Base-by-base conservation (phyloP, 495 filamentous ascomycete species). In the Aspergillus panamensis region DNA sequence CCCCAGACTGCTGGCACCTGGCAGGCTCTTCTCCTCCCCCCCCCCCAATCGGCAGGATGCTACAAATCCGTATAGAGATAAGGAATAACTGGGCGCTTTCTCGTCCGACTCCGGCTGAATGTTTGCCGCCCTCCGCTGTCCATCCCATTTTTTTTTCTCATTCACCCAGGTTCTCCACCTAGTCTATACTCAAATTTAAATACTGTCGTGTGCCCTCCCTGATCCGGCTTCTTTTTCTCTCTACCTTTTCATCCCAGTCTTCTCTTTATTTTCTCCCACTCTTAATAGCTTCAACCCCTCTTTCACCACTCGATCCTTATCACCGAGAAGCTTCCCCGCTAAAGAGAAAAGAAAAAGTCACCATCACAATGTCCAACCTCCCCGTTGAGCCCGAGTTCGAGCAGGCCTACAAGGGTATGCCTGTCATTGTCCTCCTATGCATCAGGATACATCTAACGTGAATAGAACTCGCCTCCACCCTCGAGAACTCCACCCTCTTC, bases 381-480 rank as follows among this genome's bases (percentile, higher is more conserved):
- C 83, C 90, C 51, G 74, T 76, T 55, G 94, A 98, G 82, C 93
- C 94, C 70, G 94, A 98, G 80, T 98, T 97, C 80, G 87, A 97
- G 85, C 94, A 98, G 82, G 94, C 94, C 62, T 96, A 95, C 83
- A 91, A 94, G 77, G 92, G 92, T 96, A 79, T 70, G 72, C 67
- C 8, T 20, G 16, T 6, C 14, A 8, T 8, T 16, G 48, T 14
- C 45, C 10, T 42, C 14, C 16, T 29, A 42, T 49, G 19, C 29
- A 9, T 13, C 44, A 14, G 19, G 30, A 25, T n/a, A 3, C 17
- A 7, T 49, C 51, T 63, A 43, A 55, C 44, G 40, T 33, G 6
- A 16, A 20, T 17, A 96, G 94, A 98, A 81, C 91, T 98, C 52
- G 89, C 81, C 69, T 91, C 88, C 60, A 95, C 92, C 49, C 90